phyloP scores from a whole-genome alignment of 2,329 filamentous ascomycete genomes.

The Arthrinium puccinioides region DNA sequence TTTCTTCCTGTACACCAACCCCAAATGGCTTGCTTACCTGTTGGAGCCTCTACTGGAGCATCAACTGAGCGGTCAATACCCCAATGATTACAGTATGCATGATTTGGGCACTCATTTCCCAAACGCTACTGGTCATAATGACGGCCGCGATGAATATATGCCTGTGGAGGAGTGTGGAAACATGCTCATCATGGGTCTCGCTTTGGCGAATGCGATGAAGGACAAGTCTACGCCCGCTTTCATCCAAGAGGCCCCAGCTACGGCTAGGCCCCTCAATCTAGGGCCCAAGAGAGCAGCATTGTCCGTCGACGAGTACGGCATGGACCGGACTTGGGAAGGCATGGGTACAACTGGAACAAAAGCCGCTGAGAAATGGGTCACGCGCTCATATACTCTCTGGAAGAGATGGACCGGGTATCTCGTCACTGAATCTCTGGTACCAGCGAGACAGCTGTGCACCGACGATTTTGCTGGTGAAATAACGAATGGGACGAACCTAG shows the following conservation, averaged over 20 bases:
- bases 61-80: conserved; percentile 75
- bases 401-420: conserved; percentile 71
- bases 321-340: conserved; percentile 56
- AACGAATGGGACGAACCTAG: conserved; percentile 67
- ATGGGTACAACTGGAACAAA: conserved; percentile 34
- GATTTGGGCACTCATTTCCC: conserved; percentile 68
- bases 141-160: conserved; percentile 68
- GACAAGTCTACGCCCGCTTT: conserved; percentile 55
- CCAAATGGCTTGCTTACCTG: conserved; percentile 71
- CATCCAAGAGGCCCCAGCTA: conserved; percentile 34
- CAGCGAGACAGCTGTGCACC: conserved; percentile 66
- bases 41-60: conserved; percentile 77
- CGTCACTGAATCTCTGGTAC: conserved; percentile 61
- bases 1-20: conserved; percentile 82
- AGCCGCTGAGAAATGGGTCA: conserved; percentile 30
- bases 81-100: conserved; percentile 75
- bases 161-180: conserved; percentile 69
- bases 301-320: conserved; percentile 28
- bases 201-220: conserved; percentile 65
- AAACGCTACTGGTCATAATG: conserved; percentile 66
- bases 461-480: conserved; percentile 75
- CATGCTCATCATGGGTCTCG: conserved; percentile 73
- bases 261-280: conserved; percentile 7
- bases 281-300: conserved; percentile 9
- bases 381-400: conserved; percentile 59